Base-by-base conservation (phyloP, 192 early-diverging fungal genomes). In the Podila minutissima region DNA sequence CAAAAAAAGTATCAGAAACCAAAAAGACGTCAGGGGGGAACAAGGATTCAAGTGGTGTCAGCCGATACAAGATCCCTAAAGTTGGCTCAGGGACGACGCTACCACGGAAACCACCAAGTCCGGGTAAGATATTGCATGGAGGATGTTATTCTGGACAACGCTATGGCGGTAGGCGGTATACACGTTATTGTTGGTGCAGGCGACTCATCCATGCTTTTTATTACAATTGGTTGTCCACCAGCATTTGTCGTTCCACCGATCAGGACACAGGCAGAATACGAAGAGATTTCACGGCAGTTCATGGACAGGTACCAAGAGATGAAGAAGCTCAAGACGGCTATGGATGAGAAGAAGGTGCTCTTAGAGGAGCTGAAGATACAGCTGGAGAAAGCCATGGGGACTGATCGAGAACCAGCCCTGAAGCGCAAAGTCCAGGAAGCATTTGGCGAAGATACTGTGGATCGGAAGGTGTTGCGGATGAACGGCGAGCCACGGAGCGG, bases 31-130 rank as follows among this genome's bases (percentile, higher is more conserved):
- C 61, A 13, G 51, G 63, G 9, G 19, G 60, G 19, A 73, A 26
- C 41, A 72, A 66, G 29, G 71, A 67, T 12, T 64, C 70, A 22
- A 65, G 76, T 11, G 76, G 70, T 19, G 66, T 68, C n/a, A 72
- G 66, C 46, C 70, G 69, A 37, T 81, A 81, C 69, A 81, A 73
- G 49, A 81, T 81, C 38, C 77, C 77, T 5, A 81, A 81, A 41
- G 71, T 73, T 33, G 63, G 71, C 61, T 72, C 69, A 28, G 76
- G 65, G 15, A 31, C 62, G 15, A 68, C 60, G 38, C 12, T 73
- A 61, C 32, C 65, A 53, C 61, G 66, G 63, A 72, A 73, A 69
- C 62, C 77, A 24, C 71, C 51, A 64, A 81, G 71, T 65, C 77
- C 77, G 31, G 62, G 77, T 81, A 79, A 68, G 69, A 32, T 61